Base-by-base conservation (phyloP, 2,329 filamentous ascomycete species). In the Periglandula ipomoeae region DNA sequence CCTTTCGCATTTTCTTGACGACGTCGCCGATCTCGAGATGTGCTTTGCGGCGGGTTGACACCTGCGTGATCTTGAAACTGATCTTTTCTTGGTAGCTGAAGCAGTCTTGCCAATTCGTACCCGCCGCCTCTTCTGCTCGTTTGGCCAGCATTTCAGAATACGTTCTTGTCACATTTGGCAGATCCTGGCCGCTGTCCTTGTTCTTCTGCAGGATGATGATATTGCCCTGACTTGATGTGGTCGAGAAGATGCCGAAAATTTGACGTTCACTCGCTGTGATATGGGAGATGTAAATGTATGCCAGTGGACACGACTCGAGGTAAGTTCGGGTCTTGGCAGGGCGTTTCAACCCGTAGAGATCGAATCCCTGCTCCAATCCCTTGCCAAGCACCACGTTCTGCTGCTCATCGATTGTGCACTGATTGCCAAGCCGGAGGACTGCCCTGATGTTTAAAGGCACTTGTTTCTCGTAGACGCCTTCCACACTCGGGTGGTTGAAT, bases 401-500 rank as follows among this genome's bases (percentile, higher is more conserved):
- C 48, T 75, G 83, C 59, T 95, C 87, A 59, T 99, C 93, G 56
- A 98, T 95, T 2, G 89, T 94, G 63, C 93, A 98, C 26, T 87
- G 73, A 59, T 88, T 96, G 38, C 93, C 94, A 1, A 99, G 73
- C 56, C 93, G 87, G 9, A 99, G 77, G 27, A 98, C 79, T 4
- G 91, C 93, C 37, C 91, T 81, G 43, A 95, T 79, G 54, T 87
- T 88, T 5, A 97, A 73, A 1, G 94, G 89, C 1, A 99, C 76
- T 56, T 95, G 86, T 59, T 85, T 91, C 69, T 98, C 94, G 61
- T 99, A 99, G 13, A 98, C 89, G 26, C 94, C 94, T 66, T 98
- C 93, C 2, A 98, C 87, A 64, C 89, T 95, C 0, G 89, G 81
- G 61, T 98, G 90, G 54, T 91, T 89, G 70, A 96, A 91, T 1